Base-by-base conservation (phyloP, 192 early-diverging fungal genomes). In the Mortierella hygrophila region DNA sequence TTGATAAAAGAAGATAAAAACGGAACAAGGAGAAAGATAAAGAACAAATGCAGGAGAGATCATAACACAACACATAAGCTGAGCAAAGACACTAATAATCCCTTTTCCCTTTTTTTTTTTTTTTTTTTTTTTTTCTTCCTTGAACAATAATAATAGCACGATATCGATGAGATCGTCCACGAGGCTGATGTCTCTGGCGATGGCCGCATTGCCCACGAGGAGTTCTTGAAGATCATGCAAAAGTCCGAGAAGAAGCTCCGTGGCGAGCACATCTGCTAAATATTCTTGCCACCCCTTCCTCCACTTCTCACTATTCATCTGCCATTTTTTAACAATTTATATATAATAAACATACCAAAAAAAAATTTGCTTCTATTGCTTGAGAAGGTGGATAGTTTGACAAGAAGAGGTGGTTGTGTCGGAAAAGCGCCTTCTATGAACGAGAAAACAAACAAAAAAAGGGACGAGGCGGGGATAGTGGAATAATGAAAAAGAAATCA, bases 151-250 rank as follows among this genome's bases (percentile, higher is more conserved):
- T 57, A 46, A 42, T 86, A 89, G 70, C 88, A 89, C 41, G 90
- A 92, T 68, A 73, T 90, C 26, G 88, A 92, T 47, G 90, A 92
- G 82, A 91, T 92, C 88, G 93, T 96, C 78, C 83, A 79, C 52
- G 95, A 95, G 83, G 95, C 94, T 69, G 97, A 98, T 87, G 93
- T 93, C 46, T 94, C 97, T 89, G 94, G 94, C 44, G 96, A 97
- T 87, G 96, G 96, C 49, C 92, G 93, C 75, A 97, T 98, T 87
- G 94, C 96, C 89, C 95, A 95, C 80, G 94, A 97, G 79, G 96
- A 98, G 91, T 98, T 98, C 88, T 92, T 94, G 88, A 95, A 94
- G 90, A 96, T 95, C 92, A 94, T 94, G 93, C 84, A 86, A 41
- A 86, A 86, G 84, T 86, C 84, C 26, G 84, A 80, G 79, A 80